phyloP scores from a whole-genome alignment of 148 eudicot species.

The Camellia lanceoleosa region DNA sequence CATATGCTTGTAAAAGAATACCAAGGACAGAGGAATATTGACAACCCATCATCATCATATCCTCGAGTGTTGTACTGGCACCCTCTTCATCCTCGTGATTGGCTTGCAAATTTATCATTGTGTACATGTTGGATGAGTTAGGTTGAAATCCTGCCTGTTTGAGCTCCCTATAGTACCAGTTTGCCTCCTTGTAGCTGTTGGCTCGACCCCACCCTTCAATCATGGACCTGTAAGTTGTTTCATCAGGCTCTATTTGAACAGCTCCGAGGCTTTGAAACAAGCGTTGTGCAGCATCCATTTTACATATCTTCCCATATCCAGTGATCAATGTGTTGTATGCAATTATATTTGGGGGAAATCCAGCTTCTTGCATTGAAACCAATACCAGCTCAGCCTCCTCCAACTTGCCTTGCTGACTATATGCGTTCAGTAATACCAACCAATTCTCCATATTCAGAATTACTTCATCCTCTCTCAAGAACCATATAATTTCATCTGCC shows the following conservation, averaged over 20 bases:
- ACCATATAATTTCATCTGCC: slow-evolving; percentile 64
- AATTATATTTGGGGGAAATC: slow-evolving; percentile 64
- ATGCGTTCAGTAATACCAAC: slow-evolving; percentile 83
- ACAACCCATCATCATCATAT: slow-evolving; percentile 72
- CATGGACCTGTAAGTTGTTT: slow-evolving; percentile 89
- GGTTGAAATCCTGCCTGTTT: slow-evolving; percentile 61
- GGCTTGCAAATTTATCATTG: slow-evolving; percentile 81
- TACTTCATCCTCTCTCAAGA: slow-evolving; percentile 57
- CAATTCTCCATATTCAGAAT: slow-evolving; percentile 68
- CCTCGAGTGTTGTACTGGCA: slow-evolving; percentile 49
- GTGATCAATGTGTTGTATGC: slow-evolving; percentile 81
- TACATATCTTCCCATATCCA: slow-evolving; percentile 73
- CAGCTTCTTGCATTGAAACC: slow-evolving; percentile 54
- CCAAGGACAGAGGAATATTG: slow-evolving; percentile 71
- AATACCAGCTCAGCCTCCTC: slow-evolving; percentile 57
- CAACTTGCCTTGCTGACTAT: slow-evolving; percentile 86
- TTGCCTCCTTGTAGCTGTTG: slow-evolving; percentile 51
- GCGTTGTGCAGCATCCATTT: slow-evolving; percentile 62
- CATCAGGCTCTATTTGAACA: slow-evolving; percentile 69
- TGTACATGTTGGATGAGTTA: slow-evolving; percentile 72
- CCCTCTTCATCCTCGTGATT: slow-evolving; percentile 53
- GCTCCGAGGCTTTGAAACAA: slow-evolving; percentile 41
- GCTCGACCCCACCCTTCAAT: slow-evolving; percentile 93
- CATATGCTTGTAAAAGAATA: slow-evolving; percentile 69
- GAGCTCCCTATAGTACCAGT: slow-evolving; percentile 58